Percentiles rank a stretch among this genome's conserved stretches.
Conservation (phyloP, 306 rosid species). For the Trifolium fragiferum region DNA sequence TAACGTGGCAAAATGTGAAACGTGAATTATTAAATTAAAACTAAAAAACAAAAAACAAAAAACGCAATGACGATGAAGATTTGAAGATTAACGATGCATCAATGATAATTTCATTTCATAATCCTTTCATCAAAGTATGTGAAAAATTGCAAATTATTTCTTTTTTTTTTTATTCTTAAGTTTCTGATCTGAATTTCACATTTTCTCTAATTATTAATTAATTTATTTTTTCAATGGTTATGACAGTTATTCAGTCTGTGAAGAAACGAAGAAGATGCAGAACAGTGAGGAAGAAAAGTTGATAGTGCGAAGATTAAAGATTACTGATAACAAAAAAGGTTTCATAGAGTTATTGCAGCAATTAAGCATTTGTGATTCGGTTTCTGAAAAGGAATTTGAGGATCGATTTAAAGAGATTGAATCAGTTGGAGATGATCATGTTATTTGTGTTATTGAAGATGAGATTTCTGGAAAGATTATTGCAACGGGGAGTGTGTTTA, state of each 20-base stretch:
- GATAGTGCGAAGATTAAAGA: slow-evolving; percentile 57
- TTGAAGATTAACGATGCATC: too few relatives aligned
- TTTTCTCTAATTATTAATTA: neutral
- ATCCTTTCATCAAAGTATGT: too few relatives aligned
- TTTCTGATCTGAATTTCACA: neutral
- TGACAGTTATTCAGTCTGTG: neutral
- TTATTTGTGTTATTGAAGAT: slow-evolving; percentile 70
- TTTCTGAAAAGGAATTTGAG: slow-evolving; percentile 68
- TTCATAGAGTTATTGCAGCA: slow-evolving; percentile 71
- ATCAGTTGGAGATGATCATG: slow-evolving; percentile 68
- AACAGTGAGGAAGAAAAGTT: slow-evolving; percentile 44
- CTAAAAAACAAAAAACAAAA: too few relatives aligned
- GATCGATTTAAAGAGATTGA: slow-evolving; percentile 64
- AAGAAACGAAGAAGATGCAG: slow-evolving; percentile 47
- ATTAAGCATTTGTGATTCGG: slow-evolving; percentile 71
- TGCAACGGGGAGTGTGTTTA: slow-evolving; percentile 69
- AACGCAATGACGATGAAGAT: too few relatives aligned
- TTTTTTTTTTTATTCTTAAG: neutral
- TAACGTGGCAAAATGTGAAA: too few relatives aligned
- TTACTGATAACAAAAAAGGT: slow-evolving; percentile 76
- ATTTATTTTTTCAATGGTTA: too few relatives aligned
- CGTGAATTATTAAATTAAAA: too few relatives aligned
- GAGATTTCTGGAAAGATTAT: slow-evolving; percentile 55
- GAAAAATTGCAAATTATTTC: neutral
- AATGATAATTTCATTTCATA: too few relatives aligned